phyloP scores from a whole-genome alignment of 1,284 basidiomycete genomes.

The Pseudozyma hubeiensis region DNA sequence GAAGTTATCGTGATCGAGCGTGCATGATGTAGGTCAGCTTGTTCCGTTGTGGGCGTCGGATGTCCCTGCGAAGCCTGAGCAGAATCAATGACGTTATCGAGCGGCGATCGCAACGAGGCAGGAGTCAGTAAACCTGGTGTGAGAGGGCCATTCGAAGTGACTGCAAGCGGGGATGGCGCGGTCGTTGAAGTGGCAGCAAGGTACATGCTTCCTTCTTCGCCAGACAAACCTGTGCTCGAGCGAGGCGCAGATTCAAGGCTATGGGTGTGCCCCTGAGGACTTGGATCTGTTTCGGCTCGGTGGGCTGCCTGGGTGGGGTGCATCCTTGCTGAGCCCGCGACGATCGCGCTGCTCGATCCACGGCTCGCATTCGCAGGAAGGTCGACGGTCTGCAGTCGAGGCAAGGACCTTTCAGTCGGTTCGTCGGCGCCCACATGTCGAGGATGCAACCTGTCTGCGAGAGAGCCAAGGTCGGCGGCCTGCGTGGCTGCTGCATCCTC shows the following conservation, averaged over 20 bases:
- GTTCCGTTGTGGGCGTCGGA: conserved; percentile 28
- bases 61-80: conserved; percentile 45
- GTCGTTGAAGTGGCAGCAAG: conserved; percentile 33
- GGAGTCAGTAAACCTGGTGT: conserved; percentile 29
- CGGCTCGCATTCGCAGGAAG: not conserved
- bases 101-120: conserved; percentile 30
- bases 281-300: conserved; percentile 30
- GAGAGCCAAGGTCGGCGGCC: not conserved
- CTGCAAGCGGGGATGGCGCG: conserved; percentile 13
- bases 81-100: conserved; percentile 37
- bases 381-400: conserved; percentile 20
- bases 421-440: not conserved
- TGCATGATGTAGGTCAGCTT: conserved; percentile 8
- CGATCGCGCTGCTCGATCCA: conserved; percentile 22
- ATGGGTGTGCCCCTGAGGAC: conserved; percentile 1
- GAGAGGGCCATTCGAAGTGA: conserved; percentile 17
- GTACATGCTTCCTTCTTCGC: conserved; percentile 29
- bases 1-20: not conserved
- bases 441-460: not conserved
- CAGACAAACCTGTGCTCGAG: conserved; percentile 27
- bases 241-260: not conserved
- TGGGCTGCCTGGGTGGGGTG: conserved; percentile 2
- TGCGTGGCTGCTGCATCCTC: not conserved
- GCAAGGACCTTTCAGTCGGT: conserved; percentile 3
- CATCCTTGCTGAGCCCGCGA: conserved; percentile 10